Evolutionary conservation across 192 early-diverging fungal genomes (phyloP).

Genomic region (Umbelopsis sp.): DNA sequence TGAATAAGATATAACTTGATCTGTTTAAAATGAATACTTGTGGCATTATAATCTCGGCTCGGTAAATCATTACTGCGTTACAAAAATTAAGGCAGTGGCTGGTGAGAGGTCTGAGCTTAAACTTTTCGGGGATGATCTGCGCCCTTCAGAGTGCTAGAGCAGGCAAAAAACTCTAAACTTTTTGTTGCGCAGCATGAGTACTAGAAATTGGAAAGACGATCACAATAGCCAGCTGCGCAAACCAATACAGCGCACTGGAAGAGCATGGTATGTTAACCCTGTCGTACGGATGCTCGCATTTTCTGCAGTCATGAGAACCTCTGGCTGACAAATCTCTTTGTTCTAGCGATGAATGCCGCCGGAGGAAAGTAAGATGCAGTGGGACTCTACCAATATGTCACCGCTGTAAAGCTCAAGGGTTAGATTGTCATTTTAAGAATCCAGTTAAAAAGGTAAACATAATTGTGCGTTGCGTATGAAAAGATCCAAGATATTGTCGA

Average conservation of each 20-base stretch:
- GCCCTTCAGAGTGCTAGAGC: too few species aligned
- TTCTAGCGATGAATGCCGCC: constrained; percentile 3
- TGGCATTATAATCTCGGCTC: too few species aligned
- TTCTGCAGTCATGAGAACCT: too few species aligned
- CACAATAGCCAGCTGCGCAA: neutral
- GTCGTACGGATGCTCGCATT: neutral
- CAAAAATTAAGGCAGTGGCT: too few species aligned
- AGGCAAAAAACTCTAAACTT: too few species aligned
- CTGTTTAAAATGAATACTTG: too few species aligned
- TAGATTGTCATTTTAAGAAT: constrained; percentile 68
- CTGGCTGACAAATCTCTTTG: neutral
- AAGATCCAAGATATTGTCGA: constrained; percentile 24
- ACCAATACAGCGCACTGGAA: neutral
- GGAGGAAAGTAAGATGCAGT: constrained; percentile 10
- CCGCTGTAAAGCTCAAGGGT: constrained; percentile 17
- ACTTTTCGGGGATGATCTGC: too few species aligned
- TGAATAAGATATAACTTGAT: neutral
- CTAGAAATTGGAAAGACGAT: neutral
- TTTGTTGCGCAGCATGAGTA: neutral
- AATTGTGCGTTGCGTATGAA: constrained; percentile 22
- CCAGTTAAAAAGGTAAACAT: constrained; percentile 43
- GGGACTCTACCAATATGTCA: neutral
- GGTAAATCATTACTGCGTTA: too few species aligned
- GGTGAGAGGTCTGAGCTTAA: too few species aligned
- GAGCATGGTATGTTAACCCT: neutral